phyloP scores from a whole-genome alignment of 495 filamentous ascomycete species.

The Talaromyces adpressus region DNA sequence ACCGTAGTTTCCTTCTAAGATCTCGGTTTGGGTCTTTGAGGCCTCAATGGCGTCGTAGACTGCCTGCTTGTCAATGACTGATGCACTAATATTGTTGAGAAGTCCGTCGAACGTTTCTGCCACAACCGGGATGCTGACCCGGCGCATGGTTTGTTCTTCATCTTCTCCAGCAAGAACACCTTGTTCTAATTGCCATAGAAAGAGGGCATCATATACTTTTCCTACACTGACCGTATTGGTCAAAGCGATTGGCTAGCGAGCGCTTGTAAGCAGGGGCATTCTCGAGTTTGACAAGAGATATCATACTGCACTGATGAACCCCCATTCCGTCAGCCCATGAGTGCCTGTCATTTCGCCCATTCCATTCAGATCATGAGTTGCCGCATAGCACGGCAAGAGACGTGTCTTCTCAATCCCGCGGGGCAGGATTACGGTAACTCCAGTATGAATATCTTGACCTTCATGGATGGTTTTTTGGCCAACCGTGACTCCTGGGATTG shows the following conservation, averaged over 20 bases:
- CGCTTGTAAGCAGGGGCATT: neutral
- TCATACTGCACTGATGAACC: neutral
- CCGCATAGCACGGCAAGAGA: neutral
- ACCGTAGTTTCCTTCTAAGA: slow-evolving; percentile 3
- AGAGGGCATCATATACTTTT: slow-evolving; percentile 3
- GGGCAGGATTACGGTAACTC: slow-evolving; percentile 1
- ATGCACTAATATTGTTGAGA: neutral
- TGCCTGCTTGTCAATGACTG: neutral
- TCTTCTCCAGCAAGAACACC: neutral
- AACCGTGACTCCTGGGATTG: neutral
- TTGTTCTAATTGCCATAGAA: neutral
- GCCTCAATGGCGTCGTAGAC: neutral
- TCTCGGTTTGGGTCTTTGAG: neutral
- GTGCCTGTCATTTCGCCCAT: slow-evolving; percentile 2
- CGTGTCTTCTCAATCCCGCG: neutral
- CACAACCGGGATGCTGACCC: neutral
- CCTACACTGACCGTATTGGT: neutral
- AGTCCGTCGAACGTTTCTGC: neutral
- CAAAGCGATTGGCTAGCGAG: neutral
- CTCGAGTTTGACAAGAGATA: neutral
- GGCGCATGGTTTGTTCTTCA: neutral
- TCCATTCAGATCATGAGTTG: slow-evolving; percentile 2
- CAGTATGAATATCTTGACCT: slow-evolving; percentile 6
- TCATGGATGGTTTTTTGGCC: neutral
- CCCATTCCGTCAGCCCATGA: neutral